Evolutionary conservation across 257 asterid species (phyloP).

Genomic region (Nicotiana obtusifolia): DNA sequence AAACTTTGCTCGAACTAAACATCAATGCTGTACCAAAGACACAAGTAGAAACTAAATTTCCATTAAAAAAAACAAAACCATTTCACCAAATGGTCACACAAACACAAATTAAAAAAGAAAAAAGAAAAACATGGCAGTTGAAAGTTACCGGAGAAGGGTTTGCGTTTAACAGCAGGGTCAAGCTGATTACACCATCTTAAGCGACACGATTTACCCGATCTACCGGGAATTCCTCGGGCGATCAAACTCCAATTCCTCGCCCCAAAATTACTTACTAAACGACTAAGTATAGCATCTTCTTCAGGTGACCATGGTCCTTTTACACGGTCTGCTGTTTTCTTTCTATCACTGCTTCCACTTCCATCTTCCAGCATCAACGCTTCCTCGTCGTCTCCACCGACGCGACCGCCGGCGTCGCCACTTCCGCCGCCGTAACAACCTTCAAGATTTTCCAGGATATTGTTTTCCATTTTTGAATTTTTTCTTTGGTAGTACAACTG

Average conservation of each 20-base stretch:
- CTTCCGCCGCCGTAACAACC: not conserved
- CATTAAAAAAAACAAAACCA: not conserved
- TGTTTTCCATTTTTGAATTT: not conserved
- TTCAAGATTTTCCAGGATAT: not conserved
- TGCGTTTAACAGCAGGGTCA: constrained; percentile 74
- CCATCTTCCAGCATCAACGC: constrained; percentile 29
- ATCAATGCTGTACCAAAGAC: not conserved
- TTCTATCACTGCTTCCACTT: constrained; percentile 28
- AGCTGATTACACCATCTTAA: constrained; percentile 97
- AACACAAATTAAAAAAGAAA: not conserved
- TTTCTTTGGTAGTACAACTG: not conserved
- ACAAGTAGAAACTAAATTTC: not conserved
- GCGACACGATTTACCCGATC: constrained; percentile 92
- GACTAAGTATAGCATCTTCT: constrained; percentile 66
- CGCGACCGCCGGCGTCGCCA: not conserved
- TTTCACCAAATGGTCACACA: not conserved
- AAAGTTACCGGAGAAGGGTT: constrained; percentile 69
- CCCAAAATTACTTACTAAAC: constrained; percentile 61
- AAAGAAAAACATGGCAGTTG: not conserved
- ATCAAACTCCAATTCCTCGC: constrained; percentile 86
- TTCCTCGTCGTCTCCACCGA: constrained; percentile 19
- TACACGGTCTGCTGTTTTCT: constrained; percentile 45
- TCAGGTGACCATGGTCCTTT: constrained; percentile 95
- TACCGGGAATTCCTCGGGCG: constrained; percentile 83
- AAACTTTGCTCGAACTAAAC: not conserved